Evolutionary conservation across 208 protist genomes (phyloP).

Genomic region (Vickermania spadyakhi): DNA sequence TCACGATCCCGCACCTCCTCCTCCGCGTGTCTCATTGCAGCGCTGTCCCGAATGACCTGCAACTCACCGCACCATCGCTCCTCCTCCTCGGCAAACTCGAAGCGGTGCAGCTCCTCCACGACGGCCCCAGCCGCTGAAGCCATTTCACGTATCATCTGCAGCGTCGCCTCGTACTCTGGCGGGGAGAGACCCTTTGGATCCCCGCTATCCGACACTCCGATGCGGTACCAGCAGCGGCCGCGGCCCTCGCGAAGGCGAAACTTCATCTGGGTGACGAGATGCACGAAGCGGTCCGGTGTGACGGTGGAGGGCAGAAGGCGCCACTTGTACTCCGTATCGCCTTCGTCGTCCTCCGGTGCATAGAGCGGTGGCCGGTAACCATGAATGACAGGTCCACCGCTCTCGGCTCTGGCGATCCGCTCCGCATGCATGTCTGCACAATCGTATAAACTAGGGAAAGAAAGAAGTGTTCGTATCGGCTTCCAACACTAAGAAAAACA

Average conservation of each 20-base stretch:
- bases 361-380: neutral
- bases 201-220: constrained; percentile 92
- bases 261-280: constrained; percentile 93
- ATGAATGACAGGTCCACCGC: too few species aligned
- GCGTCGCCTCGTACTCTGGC: constrained; percentile 71
- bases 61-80: neutral
- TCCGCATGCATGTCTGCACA: too few species aligned
- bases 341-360: constrained; percentile 86
- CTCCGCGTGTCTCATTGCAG: constrained; percentile 81
- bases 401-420: too few species aligned
- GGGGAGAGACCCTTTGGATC: constrained; percentile 59
- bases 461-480: too few species aligned
- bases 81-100: constrained; percentile 9
- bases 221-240: constrained; percentile 91
- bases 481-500: too few species aligned
- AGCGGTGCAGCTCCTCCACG: constrained; percentile 45
- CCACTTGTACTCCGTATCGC: constrained; percentile 96
- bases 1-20: constrained; percentile 37
- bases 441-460: too few species aligned
- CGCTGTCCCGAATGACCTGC: neutral
- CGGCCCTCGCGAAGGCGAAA: constrained; percentile 89
- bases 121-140: constrained; percentile 51
- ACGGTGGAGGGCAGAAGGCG: constrained; percentile 73
- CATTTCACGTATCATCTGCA: constrained; percentile 70
- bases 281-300: constrained; percentile 62